Evolutionary conservation across 176 grass and related monocot genomes (phyloP), one percentile per base, ranked within the genome.

Genomic region (Bromus sterilis): DNA sequence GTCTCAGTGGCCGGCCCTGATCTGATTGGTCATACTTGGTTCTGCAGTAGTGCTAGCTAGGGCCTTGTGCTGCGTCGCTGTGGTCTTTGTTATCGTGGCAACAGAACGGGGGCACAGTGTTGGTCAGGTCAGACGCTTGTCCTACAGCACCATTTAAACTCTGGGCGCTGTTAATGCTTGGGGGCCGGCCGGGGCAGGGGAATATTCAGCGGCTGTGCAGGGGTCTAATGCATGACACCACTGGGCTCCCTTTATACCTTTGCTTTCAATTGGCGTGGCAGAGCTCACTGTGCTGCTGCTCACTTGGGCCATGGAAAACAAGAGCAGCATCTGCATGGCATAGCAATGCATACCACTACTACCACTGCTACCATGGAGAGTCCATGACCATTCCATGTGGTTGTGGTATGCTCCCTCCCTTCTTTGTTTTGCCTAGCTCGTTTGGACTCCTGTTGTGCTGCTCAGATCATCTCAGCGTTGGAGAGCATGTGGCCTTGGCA

Each of bases 201-300:
- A 90, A 90, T 90, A 90, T 90, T 90, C 88, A 83, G 88, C 66
- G 83, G 58, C 74, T 83, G 74, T 6, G 58, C 74, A 90, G 74
- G 74, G 36, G 63, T 39, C 30, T 77, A 86, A 83, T 86, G 88
- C 83, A 90, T 90, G 88, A 79, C 33, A 23, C 44, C 24, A 67
- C 88, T 86, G 88, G 86, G 42, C 23, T 1, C 20, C 41, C 62
- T 89, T 85, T 89, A 85, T 77, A 63, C 77, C 82, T 77, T 78
- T 74, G 87, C 87, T 78, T 89, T 86, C 34, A 69, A 77, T 85
- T 78, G 62, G 63, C 39, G 55, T 82, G 56, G 78, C 33, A 81
- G 69, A 16, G 44, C 37, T 67, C 49, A 44, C 78, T 58, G 84
- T 33, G 28, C 71, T 56, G 3, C 61, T 21, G 28, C 64, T 78